Base-by-base conservation (phyloP, 2,329 filamentous ascomycete species). In the Elsinoe ampelina region DNA sequence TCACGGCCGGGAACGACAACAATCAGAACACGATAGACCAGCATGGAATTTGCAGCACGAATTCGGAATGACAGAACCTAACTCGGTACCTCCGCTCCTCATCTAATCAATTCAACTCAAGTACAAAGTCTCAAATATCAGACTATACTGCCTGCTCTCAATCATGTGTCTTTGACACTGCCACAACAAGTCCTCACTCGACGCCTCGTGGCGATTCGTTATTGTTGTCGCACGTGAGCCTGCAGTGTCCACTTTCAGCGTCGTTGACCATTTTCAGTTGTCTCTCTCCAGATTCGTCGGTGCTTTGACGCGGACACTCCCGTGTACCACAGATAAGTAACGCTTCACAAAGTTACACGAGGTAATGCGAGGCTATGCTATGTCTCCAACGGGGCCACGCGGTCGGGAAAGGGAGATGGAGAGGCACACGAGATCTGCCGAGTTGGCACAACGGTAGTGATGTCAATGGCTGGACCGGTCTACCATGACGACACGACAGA, bases 391-490 rank as follows among this genome's bases (percentile, higher is more conserved):
- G 32, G 48, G 34, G 32, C 48, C 48, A 52, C 48, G 48, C 48
- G 48, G 19, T 52, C 35, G 13, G n/a, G 15, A 20, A 34, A 7
- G 26, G 30, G 20, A 15, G 6, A 39, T 35, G 8, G n/a, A 15
- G 17, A 35, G 10, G 34, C n/a, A 11, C 20, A 34, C 13, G 5
- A 13, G 20, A 26, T 39, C 15, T 52, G 48, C 48, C 48, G 48
- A 34, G 30, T 26, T 45, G 8, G n/a, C 15, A 8, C 7, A 52
- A 52, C 48, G 48, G 48, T 17, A 7, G 32, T 52, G 48, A 52
- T 52, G 48, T 52, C 48, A 52, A 52, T 52, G 48, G 48, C 48
- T 36, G 48, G 30, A 12, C 36, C 36, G 7, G 26, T 30, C 26
- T 30, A 30, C 26, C 10, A 12, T 26, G 20, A 45, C 39, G 26